Evolutionary conservation across 208 protist genomes (phyloP).

Genomic region (Tritrichomonas foetus): DNA sequence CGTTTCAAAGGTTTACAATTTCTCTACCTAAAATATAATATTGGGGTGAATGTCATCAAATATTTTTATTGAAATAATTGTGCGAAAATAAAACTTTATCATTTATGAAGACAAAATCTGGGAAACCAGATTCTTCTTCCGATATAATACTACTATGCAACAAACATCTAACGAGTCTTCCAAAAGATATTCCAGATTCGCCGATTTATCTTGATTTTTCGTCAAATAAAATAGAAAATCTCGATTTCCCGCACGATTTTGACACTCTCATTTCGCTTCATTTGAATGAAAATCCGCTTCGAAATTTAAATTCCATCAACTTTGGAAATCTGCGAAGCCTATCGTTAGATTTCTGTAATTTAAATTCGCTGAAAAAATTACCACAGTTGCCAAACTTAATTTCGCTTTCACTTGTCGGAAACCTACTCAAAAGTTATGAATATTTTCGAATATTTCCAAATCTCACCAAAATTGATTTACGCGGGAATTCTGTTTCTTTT

Average conservation of each 20-base stretch:
- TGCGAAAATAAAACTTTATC: too few relatives aligned
- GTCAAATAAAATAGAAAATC: not conserved
- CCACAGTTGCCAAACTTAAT: not conserved
- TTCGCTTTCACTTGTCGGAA: not conserved
- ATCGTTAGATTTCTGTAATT: slow-evolving; percentile 17
- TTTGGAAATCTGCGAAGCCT: not conserved
- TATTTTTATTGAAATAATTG: too few relatives aligned
- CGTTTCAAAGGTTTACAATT: too few relatives aligned
- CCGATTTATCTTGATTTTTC: not conserved
- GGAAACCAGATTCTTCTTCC: too few relatives aligned
- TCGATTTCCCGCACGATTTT: not conserved
- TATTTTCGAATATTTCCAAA: slow-evolving; percentile 30
- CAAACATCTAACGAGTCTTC: too few relatives aligned
- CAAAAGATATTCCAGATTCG: too few relatives aligned
- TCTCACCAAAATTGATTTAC: not conserved
- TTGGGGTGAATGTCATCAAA: too few relatives aligned
- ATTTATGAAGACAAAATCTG: too few relatives aligned
- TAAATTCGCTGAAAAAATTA: not conserved
- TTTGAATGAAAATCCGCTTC: not conserved
- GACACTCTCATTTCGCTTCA: not conserved
- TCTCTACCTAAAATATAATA: too few relatives aligned
- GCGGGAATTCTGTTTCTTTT: not conserved
- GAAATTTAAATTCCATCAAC: too few relatives aligned
- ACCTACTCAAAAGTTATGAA: not conserved
- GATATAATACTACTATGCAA: too few relatives aligned